Conservation (phyloP, 495 filamentous ascomycete species). For the Tuber magnatum region DNA sequence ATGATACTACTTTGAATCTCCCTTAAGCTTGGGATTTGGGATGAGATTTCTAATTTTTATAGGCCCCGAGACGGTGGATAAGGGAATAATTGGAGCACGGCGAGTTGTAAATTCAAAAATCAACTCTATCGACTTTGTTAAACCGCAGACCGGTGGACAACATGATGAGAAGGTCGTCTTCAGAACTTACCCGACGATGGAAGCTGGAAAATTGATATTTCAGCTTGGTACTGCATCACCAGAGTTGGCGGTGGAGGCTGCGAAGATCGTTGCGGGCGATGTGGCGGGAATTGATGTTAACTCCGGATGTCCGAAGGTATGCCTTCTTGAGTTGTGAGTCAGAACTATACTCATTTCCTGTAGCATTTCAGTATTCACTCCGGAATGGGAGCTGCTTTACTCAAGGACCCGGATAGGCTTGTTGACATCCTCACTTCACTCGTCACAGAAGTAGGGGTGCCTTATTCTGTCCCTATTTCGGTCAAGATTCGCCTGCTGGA, state of each 20-base stretch:
- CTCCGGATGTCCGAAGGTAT: slow-evolving; percentile 79
- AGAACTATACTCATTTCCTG: slow-evolving; percentile 8
- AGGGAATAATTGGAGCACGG: slow-evolving; percentile 74
- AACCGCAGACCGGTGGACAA: slow-evolving; percentile 46
- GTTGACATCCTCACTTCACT: slow-evolving; percentile 72
- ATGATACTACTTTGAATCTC: slow-evolving; percentile 24
- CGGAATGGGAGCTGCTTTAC: slow-evolving; percentile 90
- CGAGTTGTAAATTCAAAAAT: slow-evolving; percentile 67
- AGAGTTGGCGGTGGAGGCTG: slow-evolving; percentile 71
- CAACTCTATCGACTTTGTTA: slow-evolving; percentile 70
- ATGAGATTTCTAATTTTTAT: slow-evolving; percentile 14
- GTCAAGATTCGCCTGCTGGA: slow-evolving; percentile 92
- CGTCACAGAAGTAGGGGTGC: slow-evolving; percentile 65
- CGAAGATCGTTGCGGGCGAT: slow-evolving; percentile 71
- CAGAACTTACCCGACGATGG: slow-evolving; percentile 67
- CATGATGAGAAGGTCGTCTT: slow-evolving; percentile 55
- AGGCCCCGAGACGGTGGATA: slow-evolving; percentile 91
- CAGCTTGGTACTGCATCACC: slow-evolving; percentile 84
- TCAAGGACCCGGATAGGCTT: slow-evolving; percentile 73
- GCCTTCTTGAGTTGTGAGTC: neutral
- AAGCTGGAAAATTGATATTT: slow-evolving; percentile 68
- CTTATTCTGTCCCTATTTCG: slow-evolving; percentile 77
- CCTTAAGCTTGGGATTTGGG: neutral
- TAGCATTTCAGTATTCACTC: slow-evolving; percentile 76
- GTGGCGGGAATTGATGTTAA: slow-evolving; percentile 95